Evolutionary conservation across 768 basidiomycete genomes (phyloP), one percentile per base, ranked within the genome.

Genomic region (Postia placenta): DNA sequence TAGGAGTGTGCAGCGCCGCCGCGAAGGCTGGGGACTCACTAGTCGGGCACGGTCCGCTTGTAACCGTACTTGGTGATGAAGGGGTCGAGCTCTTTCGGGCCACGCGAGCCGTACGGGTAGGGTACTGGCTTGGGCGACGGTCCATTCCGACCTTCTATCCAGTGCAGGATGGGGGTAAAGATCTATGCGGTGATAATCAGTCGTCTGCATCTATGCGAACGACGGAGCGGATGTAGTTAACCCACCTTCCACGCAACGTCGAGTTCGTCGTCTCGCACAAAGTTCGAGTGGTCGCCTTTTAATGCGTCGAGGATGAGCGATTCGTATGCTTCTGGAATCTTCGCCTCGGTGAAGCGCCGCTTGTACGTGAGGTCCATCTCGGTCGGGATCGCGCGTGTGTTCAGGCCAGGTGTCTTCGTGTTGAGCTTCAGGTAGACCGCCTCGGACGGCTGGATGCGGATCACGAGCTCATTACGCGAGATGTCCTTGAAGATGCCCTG

Each of bases 301-400:
- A 99, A 77, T 12, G 92, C 91, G 62, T 99, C 95, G 50, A 97
- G 75, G 62, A 99, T 94, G 51, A 99, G 82, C 9, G 87, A 85
- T 70, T 97, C 91, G 65, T 96, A 95, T 26, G 93, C 95, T 72
- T 96, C 95, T 25, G 96, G 96, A 54, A 99, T 97, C 67, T 86
- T 85, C 42, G 81, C 67, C 52, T 96, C 93, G 35, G 81, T 70
- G 74, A 98, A 99, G 39, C 96, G 83, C 49, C 87, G 78, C 80
- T 95, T 94, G 79, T 98, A 99, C 17, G 95, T 96, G 56, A 98
- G 69, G 72, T 99, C 95, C 89, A 99, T 94, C 71, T 99, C 96
- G 37, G 87, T 90, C 25, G 93, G 92, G 54, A 98, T 80, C 39
- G 91, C 90, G 37, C 90, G 82, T 49, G 92, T 95, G 60, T 84